phyloP scores from a whole-genome alignment of 73 alveolate genomes.

The Diophrys sp. region DNA sequence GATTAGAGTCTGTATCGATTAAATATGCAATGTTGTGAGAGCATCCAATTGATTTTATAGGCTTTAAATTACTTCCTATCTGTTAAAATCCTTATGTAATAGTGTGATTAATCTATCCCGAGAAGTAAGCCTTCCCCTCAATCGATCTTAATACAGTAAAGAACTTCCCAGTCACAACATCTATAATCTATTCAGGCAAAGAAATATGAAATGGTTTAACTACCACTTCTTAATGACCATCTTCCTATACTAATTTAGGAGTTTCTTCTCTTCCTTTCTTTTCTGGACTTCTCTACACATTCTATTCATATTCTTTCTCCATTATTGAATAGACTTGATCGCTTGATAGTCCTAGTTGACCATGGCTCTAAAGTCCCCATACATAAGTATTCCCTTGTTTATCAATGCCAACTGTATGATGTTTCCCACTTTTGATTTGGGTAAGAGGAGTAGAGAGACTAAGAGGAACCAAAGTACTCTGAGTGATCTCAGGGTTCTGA shows the following conservation, averaged over 20 bases:
- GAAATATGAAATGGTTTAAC: no score
- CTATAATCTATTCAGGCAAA: background rate
- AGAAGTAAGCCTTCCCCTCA: background rate
- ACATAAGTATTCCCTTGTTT: background rate
- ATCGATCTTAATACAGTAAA: background rate
- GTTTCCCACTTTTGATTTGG: background rate
- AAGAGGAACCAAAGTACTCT: background rate
- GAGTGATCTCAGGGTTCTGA: background rate
- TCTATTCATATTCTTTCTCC: no score
- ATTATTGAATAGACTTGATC: no score
- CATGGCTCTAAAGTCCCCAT: no score
- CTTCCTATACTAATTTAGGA: background rate
- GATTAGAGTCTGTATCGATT: no score
- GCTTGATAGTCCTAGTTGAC: no score
- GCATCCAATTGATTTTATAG: no score
- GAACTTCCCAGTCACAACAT: background rate
- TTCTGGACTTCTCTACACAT: no score
- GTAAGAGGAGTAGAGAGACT: background rate
- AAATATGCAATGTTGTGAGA: no score
- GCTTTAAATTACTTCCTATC: no score
- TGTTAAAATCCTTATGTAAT: background rate
- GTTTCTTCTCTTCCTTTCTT: no score
- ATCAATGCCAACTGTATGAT: background rate
- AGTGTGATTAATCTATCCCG: no score
- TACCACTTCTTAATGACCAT: background rate